Base-by-base conservation (phyloP, 148 eudicot species). In the Fagopyrum tataricum region DNA sequence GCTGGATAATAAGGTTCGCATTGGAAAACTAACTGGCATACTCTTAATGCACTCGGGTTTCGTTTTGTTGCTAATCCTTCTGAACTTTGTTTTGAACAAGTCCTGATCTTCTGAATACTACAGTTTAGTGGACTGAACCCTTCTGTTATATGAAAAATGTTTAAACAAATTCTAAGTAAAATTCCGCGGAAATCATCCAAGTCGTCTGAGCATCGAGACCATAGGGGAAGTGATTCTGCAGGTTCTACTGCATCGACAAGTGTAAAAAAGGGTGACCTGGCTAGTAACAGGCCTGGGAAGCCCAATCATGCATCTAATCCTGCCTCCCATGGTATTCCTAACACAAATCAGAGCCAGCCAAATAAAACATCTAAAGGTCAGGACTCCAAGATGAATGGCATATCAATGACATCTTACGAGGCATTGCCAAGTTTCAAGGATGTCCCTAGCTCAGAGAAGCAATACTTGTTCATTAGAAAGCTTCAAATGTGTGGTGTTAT, bases 121-220 rank as follows among this genome's bases (percentile, higher is more conserved):
- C 7, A 7, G 14, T 53, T 53, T 53, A 53, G 59, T 53, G 59
- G 21, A 53, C 59, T 53, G 23, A 53, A 18, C 18, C 18, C 14
- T 13, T 37, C 12, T 14, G 18, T 9, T 13, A 3, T 37, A 15
- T 40, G 21, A 43, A 44, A 18, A n/a, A 69, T 69, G 72, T 69
- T 69, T 15, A 69, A 69, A 44, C 72, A 69, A 41, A 41, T 69
- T 69, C 48, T 69, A 1, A 69, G 48, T 6, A 69, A 69, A 44
- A 69, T 69, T 69, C 72, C 72, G 23, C 46, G 47, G 49, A 69
- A 69, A 44, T 69, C 72, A 17, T 69, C 72, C 46, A 69, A 69
- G 49, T 39, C 72, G 26, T 41, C 47, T 69, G 72, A 69, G 72
- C 46, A 69, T 43, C 72, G 72, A 21, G 72, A 69, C 5, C 72